Conservation (phyloP, 192 early-diverging fungal species). For the Coemansia sp. region DNA sequence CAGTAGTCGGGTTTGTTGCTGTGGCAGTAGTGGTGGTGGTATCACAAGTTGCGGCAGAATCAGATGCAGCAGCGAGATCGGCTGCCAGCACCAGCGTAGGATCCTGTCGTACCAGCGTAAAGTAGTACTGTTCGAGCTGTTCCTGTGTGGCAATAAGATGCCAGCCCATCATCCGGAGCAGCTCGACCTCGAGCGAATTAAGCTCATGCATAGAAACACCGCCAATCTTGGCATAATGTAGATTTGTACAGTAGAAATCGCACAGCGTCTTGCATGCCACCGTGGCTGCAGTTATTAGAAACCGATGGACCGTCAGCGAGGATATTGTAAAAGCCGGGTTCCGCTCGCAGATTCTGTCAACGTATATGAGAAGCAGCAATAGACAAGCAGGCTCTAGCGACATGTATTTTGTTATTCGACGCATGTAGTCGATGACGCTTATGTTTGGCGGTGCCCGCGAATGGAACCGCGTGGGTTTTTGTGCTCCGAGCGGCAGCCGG, state of each 20-base stretch:
- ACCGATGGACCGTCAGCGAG: constrained; percentile 90
- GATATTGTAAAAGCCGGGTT: constrained; percentile 84
- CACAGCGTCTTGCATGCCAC: constrained; percentile 85
- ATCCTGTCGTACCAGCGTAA: constrained; percentile 82
- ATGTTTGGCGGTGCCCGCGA: constrained; percentile 89
- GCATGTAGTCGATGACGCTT: constrained; percentile 83
- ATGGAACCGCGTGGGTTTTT: constrained; percentile 91
- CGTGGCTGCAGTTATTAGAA: constrained; percentile 87
- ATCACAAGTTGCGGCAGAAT: neutral
- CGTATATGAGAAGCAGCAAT: constrained; percentile 87
- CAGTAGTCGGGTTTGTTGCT: neutral
- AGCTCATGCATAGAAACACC: constrained; percentile 91
- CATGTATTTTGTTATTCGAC: constrained; percentile 89
- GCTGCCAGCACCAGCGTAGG: constrained; percentile 55
- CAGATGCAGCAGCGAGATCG: constrained; percentile 12
- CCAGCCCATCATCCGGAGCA: constrained; percentile 89
- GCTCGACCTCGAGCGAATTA: constrained; percentile 91
- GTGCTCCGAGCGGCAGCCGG: constrained; percentile 49
- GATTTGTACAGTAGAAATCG: constrained; percentile 94
- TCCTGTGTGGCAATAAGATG: constrained; percentile 75
- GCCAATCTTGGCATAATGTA: constrained; percentile 93
- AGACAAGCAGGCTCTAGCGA: constrained; percentile 86
- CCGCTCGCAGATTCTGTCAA: constrained; percentile 83
- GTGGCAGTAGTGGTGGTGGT: neutral
- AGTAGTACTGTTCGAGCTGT: constrained; percentile 89